These are phyloP conservation scores for Betula pendula DNA, from an alignment of 306 rosid genomes.

Conservation along the genomic window DNA sequence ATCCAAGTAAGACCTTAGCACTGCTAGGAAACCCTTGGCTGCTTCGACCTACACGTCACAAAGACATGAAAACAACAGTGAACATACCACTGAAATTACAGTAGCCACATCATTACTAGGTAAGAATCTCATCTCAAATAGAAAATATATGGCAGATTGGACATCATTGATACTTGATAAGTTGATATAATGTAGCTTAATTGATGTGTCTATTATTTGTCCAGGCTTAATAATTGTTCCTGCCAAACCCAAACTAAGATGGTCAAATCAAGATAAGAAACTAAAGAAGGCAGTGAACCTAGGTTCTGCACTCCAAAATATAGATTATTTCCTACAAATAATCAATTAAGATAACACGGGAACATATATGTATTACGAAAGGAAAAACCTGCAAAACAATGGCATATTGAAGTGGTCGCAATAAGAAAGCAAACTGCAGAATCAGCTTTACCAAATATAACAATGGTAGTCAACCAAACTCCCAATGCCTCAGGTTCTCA, in stretches of 20 bases:
- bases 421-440: neutral
- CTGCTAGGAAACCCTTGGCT: constrained; percentile 76
- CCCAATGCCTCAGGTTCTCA: neutral
- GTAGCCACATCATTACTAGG: neutral
- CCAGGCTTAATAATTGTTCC: neutral
- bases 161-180: neutral
- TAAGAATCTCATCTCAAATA: neutral
- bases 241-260: neutral
- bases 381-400: neutral
- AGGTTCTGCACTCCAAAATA: neutral
- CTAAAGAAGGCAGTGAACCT: neutral
- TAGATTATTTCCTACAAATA: neutral
- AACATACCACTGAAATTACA: neutral
- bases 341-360: neutral
- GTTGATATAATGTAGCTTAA: neutral
- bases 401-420: neutral
- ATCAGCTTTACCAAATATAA: neutral
- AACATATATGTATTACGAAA: neutral
- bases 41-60: constrained; percentile 64
- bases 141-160: neutral
- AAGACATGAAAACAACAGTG: neutral
- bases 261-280: neutral
- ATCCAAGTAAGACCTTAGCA: constrained; percentile 81
- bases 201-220: too few relatives aligned
- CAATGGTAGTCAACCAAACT: neutral